A percentile compares a stretch with the other conserved stretches of the same genome.
phyloP scores from a whole-genome alignment of 352 stramenopile species.

The Globisporangium viniferum region DNA sequence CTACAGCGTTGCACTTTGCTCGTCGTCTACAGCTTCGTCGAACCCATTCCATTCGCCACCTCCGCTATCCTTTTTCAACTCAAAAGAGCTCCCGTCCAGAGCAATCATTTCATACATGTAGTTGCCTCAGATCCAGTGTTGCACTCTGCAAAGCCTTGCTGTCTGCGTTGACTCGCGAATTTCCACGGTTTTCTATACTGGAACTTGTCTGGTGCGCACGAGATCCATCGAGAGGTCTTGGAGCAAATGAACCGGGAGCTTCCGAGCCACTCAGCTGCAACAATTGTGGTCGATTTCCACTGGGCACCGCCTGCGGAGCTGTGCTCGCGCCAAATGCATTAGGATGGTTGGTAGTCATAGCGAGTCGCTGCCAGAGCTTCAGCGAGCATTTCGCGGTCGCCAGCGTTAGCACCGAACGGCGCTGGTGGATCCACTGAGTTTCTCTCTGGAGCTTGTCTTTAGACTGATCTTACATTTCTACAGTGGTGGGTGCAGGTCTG shows the following conservation, averaged over 20 bases:
- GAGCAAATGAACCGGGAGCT: conserved; percentile 26
- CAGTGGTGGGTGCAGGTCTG: conserved; percentile 1
- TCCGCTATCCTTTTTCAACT: no score
- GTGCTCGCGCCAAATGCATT: conserved; percentile 22
- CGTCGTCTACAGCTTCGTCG: no score
- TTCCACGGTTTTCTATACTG: no score
- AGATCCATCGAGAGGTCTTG: conserved; percentile 17
- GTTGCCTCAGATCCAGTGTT: no score
- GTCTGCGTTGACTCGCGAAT: no score
- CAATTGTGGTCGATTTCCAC: conserved; percentile 29
- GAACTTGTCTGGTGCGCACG: conserved; percentile 14
- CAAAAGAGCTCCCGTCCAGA: no score
- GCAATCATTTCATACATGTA: no score
- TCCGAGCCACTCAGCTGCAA: conserved; percentile 25
- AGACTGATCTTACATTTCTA: background rate
- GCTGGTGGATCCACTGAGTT: conserved; percentile 57
- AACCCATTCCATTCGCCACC: no score
- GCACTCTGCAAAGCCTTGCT: no score
- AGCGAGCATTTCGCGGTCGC: conserved; percentile 47
- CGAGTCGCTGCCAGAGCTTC: conserved; percentile 32
- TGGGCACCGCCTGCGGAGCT: conserved; percentile 23
- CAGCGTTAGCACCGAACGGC: conserved; percentile 50
- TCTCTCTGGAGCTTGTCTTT: conserved; percentile 26
- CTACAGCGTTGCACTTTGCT: no score
- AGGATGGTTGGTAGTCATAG: conserved; percentile 26